A percentile compares a stretch with the other conserved stretches of the same genome.
Evolutionary conservation across 208 protist genomes (phyloP).

Genomic region (Strigomonas culicis): DNA sequence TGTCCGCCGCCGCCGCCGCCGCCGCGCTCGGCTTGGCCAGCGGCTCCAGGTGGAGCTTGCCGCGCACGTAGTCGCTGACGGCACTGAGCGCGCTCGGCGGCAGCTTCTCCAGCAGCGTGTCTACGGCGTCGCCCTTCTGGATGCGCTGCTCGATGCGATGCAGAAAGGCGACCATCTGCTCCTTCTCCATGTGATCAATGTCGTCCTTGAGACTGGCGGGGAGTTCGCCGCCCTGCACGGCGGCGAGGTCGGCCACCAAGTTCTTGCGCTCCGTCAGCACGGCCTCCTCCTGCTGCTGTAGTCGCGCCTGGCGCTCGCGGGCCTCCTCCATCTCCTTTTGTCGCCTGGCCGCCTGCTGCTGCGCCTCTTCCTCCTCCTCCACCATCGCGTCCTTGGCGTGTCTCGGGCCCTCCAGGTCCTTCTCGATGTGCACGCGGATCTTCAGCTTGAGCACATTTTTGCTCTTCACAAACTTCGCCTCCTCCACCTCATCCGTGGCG

Average conservation of each 20-base stretch:
- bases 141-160: slow-evolving; percentile 61
- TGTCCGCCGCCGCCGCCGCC: background rate
- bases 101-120: slow-evolving; percentile 79
- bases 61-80: slow-evolving; percentile 67
- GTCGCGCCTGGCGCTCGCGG: slow-evolving; percentile 21
- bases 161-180: slow-evolving; percentile 67
- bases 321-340: slow-evolving; percentile 27
- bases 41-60: slow-evolving; percentile 67
- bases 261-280: slow-evolving; percentile 65
- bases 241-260: slow-evolving; percentile 73
- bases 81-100: slow-evolving; percentile 51
- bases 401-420: slow-evolving; percentile 46
- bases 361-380: slow-evolving; percentile 61
- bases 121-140: slow-evolving; percentile 70
- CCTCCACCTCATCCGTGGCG: slow-evolving; percentile 35
- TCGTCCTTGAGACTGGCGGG: slow-evolving; percentile 70
- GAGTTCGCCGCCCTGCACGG: slow-evolving; percentile 69
- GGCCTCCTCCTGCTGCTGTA: slow-evolving; percentile 43
- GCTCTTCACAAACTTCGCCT: slow-evolving; percentile 81
- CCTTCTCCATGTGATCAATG: slow-evolving; percentile 63
- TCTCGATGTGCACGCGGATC: slow-evolving; percentile 62
- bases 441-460: slow-evolving; percentile 49
- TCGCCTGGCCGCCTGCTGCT: slow-evolving; percentile 23
- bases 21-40: background rate
- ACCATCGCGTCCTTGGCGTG: slow-evolving; percentile 56